Evolutionary conservation across 345 rosid species (phyloP).

Genomic region (Gossypium stocksii): DNA sequence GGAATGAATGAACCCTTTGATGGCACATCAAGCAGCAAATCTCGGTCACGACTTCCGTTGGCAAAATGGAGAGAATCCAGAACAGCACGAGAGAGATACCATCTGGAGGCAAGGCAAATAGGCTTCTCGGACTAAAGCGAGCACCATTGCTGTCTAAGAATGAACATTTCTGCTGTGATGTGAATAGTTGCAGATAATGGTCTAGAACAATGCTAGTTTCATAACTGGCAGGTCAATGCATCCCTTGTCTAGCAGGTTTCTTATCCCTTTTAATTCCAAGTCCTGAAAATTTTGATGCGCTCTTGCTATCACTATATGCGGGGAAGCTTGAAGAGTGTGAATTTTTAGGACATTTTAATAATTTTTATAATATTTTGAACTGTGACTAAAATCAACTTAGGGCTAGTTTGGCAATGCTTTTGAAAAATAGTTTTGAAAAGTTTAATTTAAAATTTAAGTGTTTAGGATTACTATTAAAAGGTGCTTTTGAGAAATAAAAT

Average conservation of each 20-base stretch:
- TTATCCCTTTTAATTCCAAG: conserved; percentile 14
- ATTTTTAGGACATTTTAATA: background rate
- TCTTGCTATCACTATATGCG: conserved; percentile 37
- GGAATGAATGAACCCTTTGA: conserved; percentile 59
- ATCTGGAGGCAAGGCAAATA: conserved; percentile 64
- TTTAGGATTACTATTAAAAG: too few relatives aligned
- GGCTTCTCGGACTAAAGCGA: conserved; percentile 70
- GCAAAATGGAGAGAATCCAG: conserved; percentile 44
- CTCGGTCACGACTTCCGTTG: conserved; percentile 64
- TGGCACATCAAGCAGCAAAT: conserved; percentile 79
- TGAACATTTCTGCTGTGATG: background rate
- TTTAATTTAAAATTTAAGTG: too few relatives aligned
- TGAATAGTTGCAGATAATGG: too few relatives aligned
- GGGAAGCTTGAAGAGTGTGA: conserved; percentile 42
- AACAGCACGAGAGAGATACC: conserved; percentile 46
- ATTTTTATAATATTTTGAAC: too few relatives aligned
- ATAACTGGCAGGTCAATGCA: conserved; percentile 23
- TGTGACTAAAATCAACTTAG: too few relatives aligned
- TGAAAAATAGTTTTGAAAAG: too few relatives aligned
- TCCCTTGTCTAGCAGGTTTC: conserved; percentile 33
- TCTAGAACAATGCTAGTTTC: background rate
- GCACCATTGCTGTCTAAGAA: conserved; percentile 51
- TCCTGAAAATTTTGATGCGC: conserved; percentile 23
- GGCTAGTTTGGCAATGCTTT: too few relatives aligned
- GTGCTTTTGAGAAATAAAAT: too few relatives aligned